Evolutionary conservation across 2,329 filamentous ascomycete species (phyloP), one percentile per base, ranked within the genome.

Genomic region (Aspergillus proliferans): DNA sequence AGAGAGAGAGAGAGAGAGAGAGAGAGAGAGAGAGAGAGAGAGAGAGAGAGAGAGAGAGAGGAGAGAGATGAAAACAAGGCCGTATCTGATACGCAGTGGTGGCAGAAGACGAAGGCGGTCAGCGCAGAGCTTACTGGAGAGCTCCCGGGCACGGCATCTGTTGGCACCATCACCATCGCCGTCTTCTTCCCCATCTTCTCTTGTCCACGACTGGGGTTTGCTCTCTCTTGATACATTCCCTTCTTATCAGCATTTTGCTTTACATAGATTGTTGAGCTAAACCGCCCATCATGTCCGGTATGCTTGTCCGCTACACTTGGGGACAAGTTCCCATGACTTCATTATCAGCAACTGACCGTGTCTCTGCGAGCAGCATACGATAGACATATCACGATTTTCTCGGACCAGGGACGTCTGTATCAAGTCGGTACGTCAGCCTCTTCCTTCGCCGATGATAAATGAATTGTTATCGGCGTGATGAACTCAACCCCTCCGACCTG

Each of bases 301-400:
- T 56, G 69, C 59, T 24, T 18, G 45, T 48, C 33, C 33, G 44
- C 14, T 43, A 28, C 43, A 43, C 46, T 44, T 50, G 52, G 47
- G 43, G 47, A 47, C 43, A 46, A 48, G 30, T 43, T 50, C 51
- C 46, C 60, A 61, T 60, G 58, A 63, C 61, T 63, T 64, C 60
- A 63, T 40, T 40, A 40, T 58, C 57, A 48, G 54, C 53, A 48
- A 58, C 60, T 64, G 47, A 64, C 63, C 43, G 47, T 49, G 43
- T 54, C 50, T 56, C 52, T 61, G 49, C 55, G 73, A 87, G 84
- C 75, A 86, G 91, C 89, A 68, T 97, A 94, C 76, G 93, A 98
- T 76, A 84, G 93, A 79, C 93, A 98, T 76, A 98, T 98, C 67
- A 98, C 93, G 70, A 97, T 98, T 80, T 98, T 98, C 79, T 96